Percentiles rank a stretch among this genome's conserved stretches.
phyloP scores from a whole-genome alignment of 768 basidiomycete species.

The Pilatotrama ljubarskyi region DNA sequence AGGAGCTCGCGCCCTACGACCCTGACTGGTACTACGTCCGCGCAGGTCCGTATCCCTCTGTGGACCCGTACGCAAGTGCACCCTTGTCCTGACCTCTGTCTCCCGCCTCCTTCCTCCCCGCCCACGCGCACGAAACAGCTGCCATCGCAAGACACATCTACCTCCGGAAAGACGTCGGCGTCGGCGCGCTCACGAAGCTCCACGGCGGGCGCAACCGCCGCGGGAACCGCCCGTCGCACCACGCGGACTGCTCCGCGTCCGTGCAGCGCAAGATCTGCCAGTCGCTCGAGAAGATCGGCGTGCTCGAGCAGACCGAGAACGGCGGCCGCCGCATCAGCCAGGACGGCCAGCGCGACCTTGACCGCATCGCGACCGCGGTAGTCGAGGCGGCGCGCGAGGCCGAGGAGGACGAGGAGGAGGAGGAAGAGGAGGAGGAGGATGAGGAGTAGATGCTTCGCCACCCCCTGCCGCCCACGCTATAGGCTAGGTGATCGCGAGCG shows the following conservation, averaged over 20 bases:
- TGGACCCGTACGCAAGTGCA: background rate
- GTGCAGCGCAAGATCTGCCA: constrained; percentile 97
- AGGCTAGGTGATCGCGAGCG: constrained; percentile 11
- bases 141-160: constrained; percentile 99
- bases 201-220: constrained; percentile 96
- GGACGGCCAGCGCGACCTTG: constrained; percentile 94
- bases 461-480: background rate
- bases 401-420: constrained; percentile 75
- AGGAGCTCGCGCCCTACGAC: constrained; percentile 98
- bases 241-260: constrained; percentile 79
- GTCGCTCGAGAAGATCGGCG: constrained; percentile 97
- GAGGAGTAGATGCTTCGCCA: constrained; percentile 20
- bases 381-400: constrained; percentile 76
- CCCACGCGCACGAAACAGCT: constrained; percentile 46
- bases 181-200: constrained; percentile 91
- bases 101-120: background rate
- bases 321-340: constrained; percentile 96
- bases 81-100: background rate
- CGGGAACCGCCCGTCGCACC: constrained; percentile 96
- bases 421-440: constrained; percentile 64
- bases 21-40: constrained; percentile 99
- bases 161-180: constrained; percentile 95
- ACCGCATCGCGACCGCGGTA: constrained; percentile 90
- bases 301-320: constrained; percentile 89
- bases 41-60: constrained; percentile 66